Evolutionary conservation across 1,284 basidiomycete genomes (phyloP), one percentile per base, ranked within the genome.

Genomic region (Vanrija pseudolonga): DNA sequence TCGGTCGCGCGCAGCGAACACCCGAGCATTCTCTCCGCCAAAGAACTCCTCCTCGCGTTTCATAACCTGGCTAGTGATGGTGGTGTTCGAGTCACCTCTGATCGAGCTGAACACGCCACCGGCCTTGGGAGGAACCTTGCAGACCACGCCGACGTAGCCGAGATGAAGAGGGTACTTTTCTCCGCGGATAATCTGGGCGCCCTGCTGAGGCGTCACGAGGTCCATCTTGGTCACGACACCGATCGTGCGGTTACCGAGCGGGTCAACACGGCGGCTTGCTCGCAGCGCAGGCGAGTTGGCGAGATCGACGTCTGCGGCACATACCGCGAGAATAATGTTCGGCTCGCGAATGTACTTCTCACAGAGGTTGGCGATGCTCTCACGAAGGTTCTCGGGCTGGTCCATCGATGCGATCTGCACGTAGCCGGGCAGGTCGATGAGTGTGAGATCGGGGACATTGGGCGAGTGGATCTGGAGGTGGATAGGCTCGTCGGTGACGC

Each of bases 161-260:
- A 99, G 82, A 63, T 96, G 92, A 1, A 99, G 81, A n/a, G 96
- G 95, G 71, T 99, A 99, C 55, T 91, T 83, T 74, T 96, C 94
- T 11, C 93, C 93, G 20, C 84, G 80, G 5, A 99, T 79, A 57
- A 98, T 93, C 19, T 76, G 67, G 0, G 87, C 88, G 5, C 94
- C 96, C 53, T 86, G 82, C 55, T 90, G 86, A 0, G 94, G 84
- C 26, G 87, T 81, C 15, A 99, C 91, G 19, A 99, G 80, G 71
- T 99, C 95, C 93, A 99, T 96, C 82, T 99, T 99, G 42, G 96
- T 99, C 44, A 99, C 83, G 6, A 99, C 96, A 28, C 96, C 95
- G 64, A 99, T 95, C 0, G 96, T 98, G 26, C 95, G 85, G 56
- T 93, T 80, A 7, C 96, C 95, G 6, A 98, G 79, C 2, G 95